Conservation (phyloP, 2,329 filamentous ascomycete genomes). For the Aureobasidium subglaciale region DNA sequence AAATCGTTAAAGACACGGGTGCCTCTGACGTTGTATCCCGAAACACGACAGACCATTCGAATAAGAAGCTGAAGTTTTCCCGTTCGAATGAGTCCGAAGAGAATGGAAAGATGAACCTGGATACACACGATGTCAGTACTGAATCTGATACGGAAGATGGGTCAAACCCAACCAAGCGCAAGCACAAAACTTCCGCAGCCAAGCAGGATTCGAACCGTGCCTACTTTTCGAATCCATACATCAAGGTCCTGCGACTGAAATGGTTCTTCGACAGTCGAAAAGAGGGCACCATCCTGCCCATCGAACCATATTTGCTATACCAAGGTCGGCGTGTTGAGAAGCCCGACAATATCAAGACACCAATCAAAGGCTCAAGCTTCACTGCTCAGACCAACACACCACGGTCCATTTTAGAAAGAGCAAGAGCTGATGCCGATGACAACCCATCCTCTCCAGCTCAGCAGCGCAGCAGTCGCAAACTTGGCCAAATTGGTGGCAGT, state of each 20-base stretch:
- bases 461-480: background rate
- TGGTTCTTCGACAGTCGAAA: conserved; percentile 48
- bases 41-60: too few species aligned
- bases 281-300: conserved; percentile 36
- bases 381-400: conserved; percentile 13
- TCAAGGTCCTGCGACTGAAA: conserved; percentile 46
- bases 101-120: background rate
- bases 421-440: conserved; percentile 35
- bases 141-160: conserved; percentile 29
- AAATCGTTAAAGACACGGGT: conserved; percentile 30
- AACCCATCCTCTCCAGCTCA: background rate
- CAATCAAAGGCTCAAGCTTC: conserved; percentile 10
- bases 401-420: conserved; percentile 42
- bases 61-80: background rate
- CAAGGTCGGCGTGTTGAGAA: conserved; percentile 39
- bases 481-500: conserved; percentile 24
- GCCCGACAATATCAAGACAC: conserved; percentile 22
- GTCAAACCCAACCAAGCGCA: background rate
- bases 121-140: conserved; percentile 27
- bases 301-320: conserved; percentile 47
- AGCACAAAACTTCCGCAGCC: background rate
- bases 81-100: too few species aligned
- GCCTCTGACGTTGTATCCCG: background rate
- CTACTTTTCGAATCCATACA: conserved; percentile 23
- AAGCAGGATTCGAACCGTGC: background rate